These are phyloP conservation scores for Aspergillus brasiliensis DNA, from an alignment of 2,329 filamentous ascomycete species.

Conservation along the genomic window DNA sequence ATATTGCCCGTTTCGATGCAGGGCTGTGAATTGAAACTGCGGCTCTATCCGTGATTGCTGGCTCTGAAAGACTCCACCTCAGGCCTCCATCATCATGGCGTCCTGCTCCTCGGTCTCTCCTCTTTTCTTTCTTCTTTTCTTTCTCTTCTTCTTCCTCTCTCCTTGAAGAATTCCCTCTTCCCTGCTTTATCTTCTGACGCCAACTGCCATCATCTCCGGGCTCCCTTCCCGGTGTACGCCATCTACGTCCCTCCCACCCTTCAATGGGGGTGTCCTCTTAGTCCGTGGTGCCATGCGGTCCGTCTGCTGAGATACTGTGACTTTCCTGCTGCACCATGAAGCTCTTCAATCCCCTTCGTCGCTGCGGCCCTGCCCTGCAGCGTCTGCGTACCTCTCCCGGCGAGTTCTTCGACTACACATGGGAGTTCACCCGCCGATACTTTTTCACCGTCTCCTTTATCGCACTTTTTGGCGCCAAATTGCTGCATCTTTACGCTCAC, in stretches of 20 bases:
- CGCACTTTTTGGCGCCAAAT: conserved; percentile 30
- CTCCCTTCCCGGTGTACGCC: not conserved
- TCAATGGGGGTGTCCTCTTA: not conserved
- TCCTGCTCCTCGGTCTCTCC: conserved; percentile 2
- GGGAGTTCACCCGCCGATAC: conserved; percentile 33
- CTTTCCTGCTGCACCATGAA: conserved; percentile 8
- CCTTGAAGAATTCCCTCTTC: not conserved
- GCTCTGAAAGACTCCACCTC: not conserved
- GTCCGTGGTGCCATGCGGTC: conserved; percentile 5
- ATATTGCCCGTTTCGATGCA: too few species aligned
- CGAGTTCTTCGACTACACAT: conserved; percentile 26
- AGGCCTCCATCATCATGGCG: not conserved
- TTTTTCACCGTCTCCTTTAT: conserved; percentile 33
- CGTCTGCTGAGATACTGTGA: not conserved
- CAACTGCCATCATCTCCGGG: not conserved
- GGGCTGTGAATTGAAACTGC: not conserved
- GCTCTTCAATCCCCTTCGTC: conserved; percentile 10
- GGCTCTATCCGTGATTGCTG: conserved; percentile 2
- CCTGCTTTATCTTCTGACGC: not conserved
- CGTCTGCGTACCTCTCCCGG: conserved; percentile 18
- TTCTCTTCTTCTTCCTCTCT: not conserved
- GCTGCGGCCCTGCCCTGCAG: conserved; percentile 3
- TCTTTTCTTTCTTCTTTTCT: not conserved
- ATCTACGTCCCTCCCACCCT: not conserved
- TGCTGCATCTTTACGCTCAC: conserved; percentile 32